Percentiles rank a stretch among this genome's conserved stretches.
These are phyloP conservation scores for Camelina hispida DNA, from an alignment of 345 rosid species.

Conservation along the genomic window DNA sequence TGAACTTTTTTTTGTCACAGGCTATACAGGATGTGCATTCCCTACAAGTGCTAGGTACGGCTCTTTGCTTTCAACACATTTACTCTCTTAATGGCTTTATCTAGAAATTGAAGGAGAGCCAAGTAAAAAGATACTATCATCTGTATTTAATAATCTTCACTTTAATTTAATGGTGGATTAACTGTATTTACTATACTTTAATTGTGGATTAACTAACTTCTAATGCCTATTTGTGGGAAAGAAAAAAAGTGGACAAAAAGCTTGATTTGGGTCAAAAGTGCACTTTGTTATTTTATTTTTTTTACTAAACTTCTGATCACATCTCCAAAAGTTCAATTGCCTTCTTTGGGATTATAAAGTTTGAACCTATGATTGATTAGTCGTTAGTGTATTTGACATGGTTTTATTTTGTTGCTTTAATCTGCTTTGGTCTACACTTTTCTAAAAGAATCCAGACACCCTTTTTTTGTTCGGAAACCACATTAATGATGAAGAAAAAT, in stretches of 20 bases:
- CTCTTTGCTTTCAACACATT: conserved; percentile 20
- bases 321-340: conserved; percentile 17
- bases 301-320: conserved; percentile 11
- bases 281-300: neutral
- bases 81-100: neutral
- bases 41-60: conserved; percentile 50
- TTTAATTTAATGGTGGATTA: conserved; percentile 8
- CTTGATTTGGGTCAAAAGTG: conserved; percentile 24
- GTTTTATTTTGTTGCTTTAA: conserved; percentile 1
- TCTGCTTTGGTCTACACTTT: neutral
- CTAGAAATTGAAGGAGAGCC: neutral
- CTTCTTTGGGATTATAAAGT: conserved; percentile 12
- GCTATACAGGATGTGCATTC: conserved; percentile 48
- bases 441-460: too few relatives aligned
- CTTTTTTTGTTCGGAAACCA: neutral
- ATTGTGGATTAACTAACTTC: conserved; percentile 2
- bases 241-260: conserved; percentile 8
- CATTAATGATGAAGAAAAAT: neutral
- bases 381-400: conserved; percentile 11
- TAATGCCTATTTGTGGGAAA: conserved; percentile 18
- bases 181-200: neutral
- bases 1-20: conserved; percentile 35
- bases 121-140: too few relatives aligned
- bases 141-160: neutral
- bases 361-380: conserved; percentile 3